Evolutionary conservation across 495 filamentous ascomycete genomes (phyloP).

Genomic region (Tetracladium setigerum): DNA sequence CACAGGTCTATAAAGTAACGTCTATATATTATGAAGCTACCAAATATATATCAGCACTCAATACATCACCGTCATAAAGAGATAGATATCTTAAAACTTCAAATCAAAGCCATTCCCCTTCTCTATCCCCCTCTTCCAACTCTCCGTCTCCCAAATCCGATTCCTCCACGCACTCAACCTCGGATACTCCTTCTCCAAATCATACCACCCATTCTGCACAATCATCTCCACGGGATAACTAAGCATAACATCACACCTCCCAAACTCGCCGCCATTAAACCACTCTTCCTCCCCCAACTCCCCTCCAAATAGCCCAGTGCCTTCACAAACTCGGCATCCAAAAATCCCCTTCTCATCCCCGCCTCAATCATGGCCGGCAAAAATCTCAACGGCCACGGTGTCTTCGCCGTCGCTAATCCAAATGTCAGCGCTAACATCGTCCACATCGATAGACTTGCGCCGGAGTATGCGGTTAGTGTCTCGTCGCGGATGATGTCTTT

Average conservation of each 20-base stretch:
- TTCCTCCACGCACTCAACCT: slow-evolving; percentile 15
- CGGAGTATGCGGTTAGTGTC: slow-evolving; percentile 10
- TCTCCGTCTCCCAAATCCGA: slow-evolving; percentile 9
- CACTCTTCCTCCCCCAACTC: slow-evolving; percentile 12
- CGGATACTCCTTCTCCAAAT: slow-evolving; percentile 13
- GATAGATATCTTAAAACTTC: too few species aligned
- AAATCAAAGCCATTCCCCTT: slow-evolving; percentile 19
- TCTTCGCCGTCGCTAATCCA: slow-evolving; percentile 3
- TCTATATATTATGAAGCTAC: too few species aligned
- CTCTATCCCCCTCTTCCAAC: slow-evolving; percentile 17
- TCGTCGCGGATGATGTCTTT: slow-evolving; percentile 18
- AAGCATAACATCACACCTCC: slow-evolving; percentile 17
- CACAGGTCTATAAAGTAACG: too few species aligned
- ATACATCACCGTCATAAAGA: too few species aligned
- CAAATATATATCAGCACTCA: too few species aligned
- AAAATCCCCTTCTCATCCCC: not conserved
- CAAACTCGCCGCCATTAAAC: slow-evolving; percentile 16
- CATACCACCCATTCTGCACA: slow-evolving; percentile 3
- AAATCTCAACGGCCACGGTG: slow-evolving; percentile 15
- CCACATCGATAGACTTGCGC: slow-evolving; percentile 3
- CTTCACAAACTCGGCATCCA: slow-evolving; percentile 12
- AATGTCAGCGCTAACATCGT: slow-evolving; percentile 6
- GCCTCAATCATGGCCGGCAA: slow-evolving; percentile 2
- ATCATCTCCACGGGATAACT: slow-evolving; percentile 13
- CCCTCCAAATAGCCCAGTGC: slow-evolving; percentile 8